Evolutionary conservation across 2,329 filamentous ascomycete species (phyloP).

Genomic region (Fusarium drepaniforme): DNA sequence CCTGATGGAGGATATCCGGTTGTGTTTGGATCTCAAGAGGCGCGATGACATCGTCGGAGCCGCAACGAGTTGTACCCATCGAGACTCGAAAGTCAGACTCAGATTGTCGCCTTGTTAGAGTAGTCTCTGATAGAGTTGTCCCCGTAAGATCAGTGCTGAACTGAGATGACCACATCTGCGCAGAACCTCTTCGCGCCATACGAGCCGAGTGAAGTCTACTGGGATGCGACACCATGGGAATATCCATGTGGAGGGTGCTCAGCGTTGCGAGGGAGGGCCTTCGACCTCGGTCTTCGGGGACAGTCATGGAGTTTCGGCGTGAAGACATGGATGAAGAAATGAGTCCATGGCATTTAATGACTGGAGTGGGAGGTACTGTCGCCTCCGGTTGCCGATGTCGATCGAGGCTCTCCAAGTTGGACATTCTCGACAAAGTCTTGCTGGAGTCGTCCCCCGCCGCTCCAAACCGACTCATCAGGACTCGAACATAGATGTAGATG

Average conservation of each 20-base stretch:
- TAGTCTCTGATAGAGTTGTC: not conserved
- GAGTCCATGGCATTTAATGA: conserved; percentile 49
- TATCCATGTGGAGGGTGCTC: conserved; percentile 30
- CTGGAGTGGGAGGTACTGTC: conserved; percentile 45
- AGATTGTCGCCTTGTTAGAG: conserved; percentile 3
- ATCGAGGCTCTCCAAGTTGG: conserved; percentile 18
- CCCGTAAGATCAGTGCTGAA: conserved; percentile 28
- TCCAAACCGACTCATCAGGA: conserved; percentile 56
- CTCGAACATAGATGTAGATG: conserved; percentile 77
- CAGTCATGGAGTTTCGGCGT: conserved; percentile 15
- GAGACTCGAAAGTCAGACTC: conserved; percentile 26
- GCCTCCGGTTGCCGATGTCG: conserved; percentile 11
- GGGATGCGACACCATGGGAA: conserved; percentile 4
- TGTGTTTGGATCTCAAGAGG: conserved; percentile 16
- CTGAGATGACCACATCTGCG: conserved; percentile 35
- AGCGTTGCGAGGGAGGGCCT: conserved; percentile 32
- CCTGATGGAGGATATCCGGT: conserved; percentile 4
- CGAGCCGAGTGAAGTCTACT: conserved; percentile 30
- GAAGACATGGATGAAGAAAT: conserved; percentile 45
- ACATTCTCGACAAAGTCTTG: conserved; percentile 27
- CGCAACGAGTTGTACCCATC: conserved; percentile 16
- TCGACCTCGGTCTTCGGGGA: conserved; percentile 16
- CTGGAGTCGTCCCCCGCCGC: conserved; percentile 19
- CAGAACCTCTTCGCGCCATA: conserved; percentile 24
- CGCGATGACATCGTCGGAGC: conserved; percentile 14